Evolutionary conservation across 2,329 filamentous ascomycete species (phyloP).

Genomic region (Pezicula neosporulosa): DNA sequence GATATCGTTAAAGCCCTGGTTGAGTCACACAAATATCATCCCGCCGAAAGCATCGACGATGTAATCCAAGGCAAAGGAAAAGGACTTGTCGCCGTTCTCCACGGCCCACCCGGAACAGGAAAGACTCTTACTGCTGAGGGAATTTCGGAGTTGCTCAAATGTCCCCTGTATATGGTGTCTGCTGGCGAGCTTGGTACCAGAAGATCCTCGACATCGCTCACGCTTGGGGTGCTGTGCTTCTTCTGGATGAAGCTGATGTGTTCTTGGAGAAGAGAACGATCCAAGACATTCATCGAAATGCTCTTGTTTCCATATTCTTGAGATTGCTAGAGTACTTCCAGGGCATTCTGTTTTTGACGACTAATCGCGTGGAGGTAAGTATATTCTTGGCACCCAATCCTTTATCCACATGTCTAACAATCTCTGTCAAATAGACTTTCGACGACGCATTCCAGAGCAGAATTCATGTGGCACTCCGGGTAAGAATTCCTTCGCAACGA

Average conservation of each 20-base stretch:
- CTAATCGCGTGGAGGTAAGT: conserved; percentile 71
- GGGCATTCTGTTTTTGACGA: conserved; percentile 85
- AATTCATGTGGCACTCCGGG: conserved; percentile 76
- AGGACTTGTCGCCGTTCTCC: conserved; percentile 76
- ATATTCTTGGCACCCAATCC: neutral
- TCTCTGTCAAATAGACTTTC: conserved; percentile 55
- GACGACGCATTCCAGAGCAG: conserved; percentile 88
- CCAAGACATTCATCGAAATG: conserved; percentile 81
- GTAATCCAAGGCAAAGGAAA: conserved; percentile 82
- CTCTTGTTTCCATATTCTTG: conserved; percentile 82
- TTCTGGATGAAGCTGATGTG: conserved; percentile 83
- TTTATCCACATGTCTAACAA: neutral
- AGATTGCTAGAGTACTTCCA: conserved; percentile 88
- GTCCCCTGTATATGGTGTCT: conserved; percentile 79
- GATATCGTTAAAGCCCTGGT: conserved; percentile 77
- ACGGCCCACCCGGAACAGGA: conserved; percentile 82
- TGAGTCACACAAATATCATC: conserved; percentile 78
- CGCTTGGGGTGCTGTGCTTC: conserved; percentile 78
- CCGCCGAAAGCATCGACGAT: conserved; percentile 78
- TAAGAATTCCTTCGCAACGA: neutral
- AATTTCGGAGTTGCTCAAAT: conserved; percentile 78
- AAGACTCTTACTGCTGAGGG: conserved; percentile 87
- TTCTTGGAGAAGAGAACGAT: conserved; percentile 81
- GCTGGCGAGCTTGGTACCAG: conserved; percentile 82
- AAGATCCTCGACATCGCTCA: conserved; percentile 85